Base-by-base conservation (phyloP, 106 monocot genomes). In the Dendrobium officinale region DNA sequence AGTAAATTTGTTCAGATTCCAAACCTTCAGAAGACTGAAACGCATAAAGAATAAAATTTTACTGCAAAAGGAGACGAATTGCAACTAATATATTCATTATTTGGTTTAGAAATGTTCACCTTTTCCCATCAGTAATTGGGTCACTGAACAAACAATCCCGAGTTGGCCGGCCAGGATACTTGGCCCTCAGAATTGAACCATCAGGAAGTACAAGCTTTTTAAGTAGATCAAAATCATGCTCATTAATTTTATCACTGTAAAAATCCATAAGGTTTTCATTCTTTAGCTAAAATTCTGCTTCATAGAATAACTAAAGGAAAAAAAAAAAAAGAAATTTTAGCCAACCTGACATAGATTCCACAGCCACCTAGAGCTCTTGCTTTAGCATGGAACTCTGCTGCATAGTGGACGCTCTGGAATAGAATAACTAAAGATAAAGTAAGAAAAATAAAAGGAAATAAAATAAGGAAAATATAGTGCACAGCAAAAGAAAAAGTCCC, bases 291-390 rank as follows among this genome's bases (percentile, higher is more conserved):
- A 22, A 64, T 22, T 64, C 24, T n/a, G 64, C 64, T 64, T 5
- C 64, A 64, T 64, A 64, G 64, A 64, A 64, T 64, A 5, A 26
- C 17, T 16, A 58, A 58, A 45, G 16, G 17, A 17, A 4, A 58
- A 44, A 7, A 56, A 19, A 58, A 67, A 1, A 8, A 31, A 29
- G 6, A 26, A 31, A 67, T 18, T 41, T 9, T 16, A 74, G 43
- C 74, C 42, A 20, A 86, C 88, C 88, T 88, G 64, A 85, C 49
- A 49, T 88, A 88, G 37, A 88, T 75, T 75, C 85, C 85, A 86
- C 88, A 83, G 44, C 88, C 88, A 58, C 85, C 88, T 75, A 88
- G 64, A 75, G 85, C 83, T 83, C 85, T 83, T 68, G 88, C 88
- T 24, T 77, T 79, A 73, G 88, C 88, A 86, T 88, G 85, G 66